Evolutionary conservation across 148 eudicot species (phyloP).

Genomic region (Drosera capensis): DNA sequence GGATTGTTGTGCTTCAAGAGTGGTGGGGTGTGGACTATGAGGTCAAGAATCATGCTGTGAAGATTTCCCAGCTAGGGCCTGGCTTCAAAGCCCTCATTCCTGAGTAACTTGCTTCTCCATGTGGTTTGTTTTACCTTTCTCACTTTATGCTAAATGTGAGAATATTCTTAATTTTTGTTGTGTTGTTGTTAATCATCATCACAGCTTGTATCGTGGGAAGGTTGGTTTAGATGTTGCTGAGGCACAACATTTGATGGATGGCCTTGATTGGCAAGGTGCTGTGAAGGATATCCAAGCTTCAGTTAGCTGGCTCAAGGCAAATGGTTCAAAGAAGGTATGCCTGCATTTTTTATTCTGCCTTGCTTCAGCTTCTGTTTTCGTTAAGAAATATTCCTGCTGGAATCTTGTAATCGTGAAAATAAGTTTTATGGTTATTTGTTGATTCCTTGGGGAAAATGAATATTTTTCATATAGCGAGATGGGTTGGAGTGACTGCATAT

Average conservation of each 20-base stretch:
- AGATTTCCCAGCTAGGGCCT: not conserved
- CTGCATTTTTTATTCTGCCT: not conserved
- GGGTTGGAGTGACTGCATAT: not conserved
- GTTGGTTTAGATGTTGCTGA: conserved; percentile 86
- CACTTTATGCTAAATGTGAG: not conserved
- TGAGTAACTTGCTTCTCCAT: not conserved
- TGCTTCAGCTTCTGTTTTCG: not conserved
- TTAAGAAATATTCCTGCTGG: too few species aligned
- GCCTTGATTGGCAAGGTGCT: conserved; percentile 91
- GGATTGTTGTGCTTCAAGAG: conserved; percentile 88
- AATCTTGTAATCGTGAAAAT: too few species aligned
- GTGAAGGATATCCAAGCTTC: conserved; percentile 87
- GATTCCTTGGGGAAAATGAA: too few species aligned
- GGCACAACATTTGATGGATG: conserved; percentile 92
- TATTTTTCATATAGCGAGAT: too few species aligned
- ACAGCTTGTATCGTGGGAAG: conserved; percentile 87
- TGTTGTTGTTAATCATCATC: not conserved
- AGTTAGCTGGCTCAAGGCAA: conserved; percentile 89
- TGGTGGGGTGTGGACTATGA: conserved; percentile 99
- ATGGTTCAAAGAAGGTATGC: conserved; percentile 71
- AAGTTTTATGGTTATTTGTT: too few species aligned
- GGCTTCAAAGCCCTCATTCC: not conserved
- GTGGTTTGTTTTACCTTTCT: not conserved
- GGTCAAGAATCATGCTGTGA: conserved; percentile 56
- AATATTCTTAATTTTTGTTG: conserved; percentile 1